A percentile compares a stretch with the other conserved stretches of the same genome.
Evolutionary conservation across 2,329 filamentous ascomycete species (phyloP).

Genomic region (Colletotrichum sojae): DNA sequence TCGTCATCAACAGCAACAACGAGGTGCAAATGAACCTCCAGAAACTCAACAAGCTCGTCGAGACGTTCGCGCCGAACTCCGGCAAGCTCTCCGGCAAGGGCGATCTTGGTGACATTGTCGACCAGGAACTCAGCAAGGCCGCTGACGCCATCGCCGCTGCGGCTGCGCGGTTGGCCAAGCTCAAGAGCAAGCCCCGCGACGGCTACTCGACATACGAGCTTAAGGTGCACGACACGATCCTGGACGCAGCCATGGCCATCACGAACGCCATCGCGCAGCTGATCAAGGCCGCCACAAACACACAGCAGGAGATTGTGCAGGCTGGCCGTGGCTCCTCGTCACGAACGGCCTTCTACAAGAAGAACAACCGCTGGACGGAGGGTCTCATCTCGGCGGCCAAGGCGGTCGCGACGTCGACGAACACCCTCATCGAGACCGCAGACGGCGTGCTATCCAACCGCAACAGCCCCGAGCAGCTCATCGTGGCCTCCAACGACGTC

Average conservation of each 20-base stretch:
- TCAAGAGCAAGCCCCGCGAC: constrained; percentile 97
- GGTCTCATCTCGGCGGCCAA: constrained; percentile 97
- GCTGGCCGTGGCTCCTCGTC: constrained; percentile 91
- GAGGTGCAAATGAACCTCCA: constrained; percentile 96
- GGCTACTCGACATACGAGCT: constrained; percentile 97
- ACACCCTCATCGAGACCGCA: constrained; percentile 96
- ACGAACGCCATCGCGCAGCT: constrained; percentile 94
- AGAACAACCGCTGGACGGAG: constrained; percentile 99
- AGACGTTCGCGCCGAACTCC: constrained; percentile 90
- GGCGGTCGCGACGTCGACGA: constrained; percentile 93
- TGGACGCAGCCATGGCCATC: constrained; percentile 92
- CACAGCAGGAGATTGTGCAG: constrained; percentile 96
- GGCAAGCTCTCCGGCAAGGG: constrained; percentile 85
- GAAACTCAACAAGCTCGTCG: constrained; percentile 92
- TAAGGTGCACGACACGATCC: constrained; percentile 93
- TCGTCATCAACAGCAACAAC: constrained; percentile 97
- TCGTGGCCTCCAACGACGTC: too few species aligned
- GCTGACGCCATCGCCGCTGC: constrained; percentile 96
- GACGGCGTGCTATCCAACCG: constrained; percentile 97
- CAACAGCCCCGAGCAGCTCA: too few species aligned
- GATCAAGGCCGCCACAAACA: constrained; percentile 93
- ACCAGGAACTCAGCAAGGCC: constrained; percentile 91
- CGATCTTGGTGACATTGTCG: constrained; percentile 93
- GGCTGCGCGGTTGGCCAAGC: constrained; percentile 87
- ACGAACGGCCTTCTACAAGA: constrained; percentile 97